Base-by-base conservation (phyloP, 2,329 filamentous ascomycete species). In the Trichoderma sp. region DNA sequence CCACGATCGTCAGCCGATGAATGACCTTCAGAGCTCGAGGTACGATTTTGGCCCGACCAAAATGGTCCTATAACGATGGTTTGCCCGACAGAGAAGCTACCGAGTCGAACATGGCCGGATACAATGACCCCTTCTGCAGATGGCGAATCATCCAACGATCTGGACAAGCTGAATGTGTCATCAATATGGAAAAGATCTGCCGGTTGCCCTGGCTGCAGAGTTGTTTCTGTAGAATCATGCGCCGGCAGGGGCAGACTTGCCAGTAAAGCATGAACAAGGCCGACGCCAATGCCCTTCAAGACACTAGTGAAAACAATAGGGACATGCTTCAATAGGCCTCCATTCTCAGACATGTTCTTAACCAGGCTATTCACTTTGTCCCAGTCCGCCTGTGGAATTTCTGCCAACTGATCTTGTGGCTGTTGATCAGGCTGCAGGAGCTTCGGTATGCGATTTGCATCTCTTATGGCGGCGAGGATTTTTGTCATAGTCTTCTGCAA, bases 231-330 rank as follows among this genome's bases (percentile, higher is more conserved):
- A 73, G 85, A 88, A 74, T 90, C 88, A 64, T 84, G 83, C 1
- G 86, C 57, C 7, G 91, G 91, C 26, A 95, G 85, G 0, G 95
- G 95, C 53, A 99, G 84, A 70, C 87, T 88, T 71, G 91, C 88
- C 13, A 99, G 84, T 23, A 98, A 86, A 20, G 94, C 93, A 82
- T 98, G 96, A 26, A 97, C 80, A 69, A 92, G 88, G 6, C 90
- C 90, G 69, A 98, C 92, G 0, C 96, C 95, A 13, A 87, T 91
- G 0, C 95, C 96, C 75, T 92, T 93, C 2, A 97, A 91, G 4
- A 94, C 90, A 78, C 95, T 98, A 4, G 94, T 95, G 71, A 98
- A 86, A 1, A 98, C 83, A 63, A 99, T 95, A 0, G 96, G 96
- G 1, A 98, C 92, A 39, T 89, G 84, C 75, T 82, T 77, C 73